phyloP scores from a whole-genome alignment of 2,329 filamentous ascomycete genomes.

The Apiospora rasikravindrae region DNA sequence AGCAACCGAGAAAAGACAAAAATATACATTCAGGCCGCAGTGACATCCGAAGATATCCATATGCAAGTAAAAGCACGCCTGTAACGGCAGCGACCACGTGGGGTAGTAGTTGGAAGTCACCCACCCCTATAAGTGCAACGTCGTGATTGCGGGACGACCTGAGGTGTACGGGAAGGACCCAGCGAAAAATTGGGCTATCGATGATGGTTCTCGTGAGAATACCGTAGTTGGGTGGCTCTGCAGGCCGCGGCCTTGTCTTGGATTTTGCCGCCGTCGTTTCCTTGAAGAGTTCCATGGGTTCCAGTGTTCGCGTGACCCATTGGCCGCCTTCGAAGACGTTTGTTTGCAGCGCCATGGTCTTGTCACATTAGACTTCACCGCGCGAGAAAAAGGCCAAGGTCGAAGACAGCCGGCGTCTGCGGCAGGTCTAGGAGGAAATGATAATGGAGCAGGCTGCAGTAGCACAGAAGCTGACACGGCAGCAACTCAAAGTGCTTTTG shows the following conservation, averaged over 20 bases:
- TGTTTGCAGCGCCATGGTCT: conserved; percentile 57
- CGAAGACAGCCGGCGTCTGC: conserved; percentile 1
- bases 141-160: conserved; percentile 75
- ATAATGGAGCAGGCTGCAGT: conserved; percentile 13
- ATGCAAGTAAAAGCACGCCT: background rate
- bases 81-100: background rate
- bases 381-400: background rate
- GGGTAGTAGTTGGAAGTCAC: background rate
- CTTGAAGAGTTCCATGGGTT: conserved; percentile 41
- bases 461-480: conserved; percentile 25
- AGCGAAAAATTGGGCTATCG: conserved; percentile 75
- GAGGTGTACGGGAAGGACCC: conserved; percentile 80
- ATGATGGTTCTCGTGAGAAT: conserved; percentile 80
- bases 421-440: background rate
- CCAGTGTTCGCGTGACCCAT: conserved; percentile 62
- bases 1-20: conserved; percentile 1
- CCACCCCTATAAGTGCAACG: conserved; percentile 83
- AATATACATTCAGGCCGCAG: background rate
- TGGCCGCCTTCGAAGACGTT: conserved; percentile 58
- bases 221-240: conserved; percentile 63
- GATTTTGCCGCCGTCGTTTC: conserved; percentile 40
- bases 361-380: conserved; percentile 15
- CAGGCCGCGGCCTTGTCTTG: conserved; percentile 37
- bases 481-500: conserved; percentile 16
- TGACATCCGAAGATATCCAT: background rate